A percentile compares a stretch with the other conserved stretches of the same genome.
Conservation (phyloP, 352 stramenopile genomes). For the Globisporangium uncinulatum region DNA sequence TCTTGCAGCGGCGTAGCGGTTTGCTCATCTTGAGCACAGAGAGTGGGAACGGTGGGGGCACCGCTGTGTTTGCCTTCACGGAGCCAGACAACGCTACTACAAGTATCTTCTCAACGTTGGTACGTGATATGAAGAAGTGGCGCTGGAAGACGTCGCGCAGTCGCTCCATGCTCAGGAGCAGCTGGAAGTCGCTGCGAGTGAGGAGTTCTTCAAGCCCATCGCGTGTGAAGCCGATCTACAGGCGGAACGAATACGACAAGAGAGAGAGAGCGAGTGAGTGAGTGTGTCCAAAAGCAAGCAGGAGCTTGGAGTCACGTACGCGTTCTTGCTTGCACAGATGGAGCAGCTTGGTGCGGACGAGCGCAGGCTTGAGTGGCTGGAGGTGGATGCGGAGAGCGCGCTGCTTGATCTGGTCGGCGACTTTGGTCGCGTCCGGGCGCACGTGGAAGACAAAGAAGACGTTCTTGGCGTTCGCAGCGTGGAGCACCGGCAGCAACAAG, state of each 20-base stretch:
- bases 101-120: slow-evolving; percentile 43
- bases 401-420: slow-evolving; percentile 57
- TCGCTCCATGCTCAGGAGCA: slow-evolving; percentile 33
- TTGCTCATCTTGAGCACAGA: slow-evolving; percentile 54
- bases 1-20: slow-evolving; percentile 47
- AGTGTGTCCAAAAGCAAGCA: not conserved
- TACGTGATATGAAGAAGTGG: slow-evolving; percentile 44
- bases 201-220: slow-evolving; percentile 49
- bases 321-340: slow-evolving; percentile 36
- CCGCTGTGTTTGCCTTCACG: not conserved
- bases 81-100: not conserved
- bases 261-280: not conserved
- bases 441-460: slow-evolving; percentile 55
- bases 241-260: not conserved
- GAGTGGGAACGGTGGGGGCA: slow-evolving; percentile 36
- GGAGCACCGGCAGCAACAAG: slow-evolving; percentile 41
- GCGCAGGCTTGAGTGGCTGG: slow-evolving; percentile 22
- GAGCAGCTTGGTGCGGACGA: slow-evolving; percentile 54
- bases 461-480: slow-evolving; percentile 38
- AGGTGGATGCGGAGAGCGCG: slow-evolving; percentile 35
- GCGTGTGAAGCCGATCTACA: slow-evolving; percentile 57
- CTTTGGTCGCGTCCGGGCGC: slow-evolving; percentile 40
- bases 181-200: slow-evolving; percentile 23
- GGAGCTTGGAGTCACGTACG: slow-evolving; percentile 15
- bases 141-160: slow-evolving; percentile 44